These are phyloP conservation scores for Sphagnum contortum DNA, from an alignment of 225 moss, liverwort and hornwort species.

Conservation along the genomic window DNA sequence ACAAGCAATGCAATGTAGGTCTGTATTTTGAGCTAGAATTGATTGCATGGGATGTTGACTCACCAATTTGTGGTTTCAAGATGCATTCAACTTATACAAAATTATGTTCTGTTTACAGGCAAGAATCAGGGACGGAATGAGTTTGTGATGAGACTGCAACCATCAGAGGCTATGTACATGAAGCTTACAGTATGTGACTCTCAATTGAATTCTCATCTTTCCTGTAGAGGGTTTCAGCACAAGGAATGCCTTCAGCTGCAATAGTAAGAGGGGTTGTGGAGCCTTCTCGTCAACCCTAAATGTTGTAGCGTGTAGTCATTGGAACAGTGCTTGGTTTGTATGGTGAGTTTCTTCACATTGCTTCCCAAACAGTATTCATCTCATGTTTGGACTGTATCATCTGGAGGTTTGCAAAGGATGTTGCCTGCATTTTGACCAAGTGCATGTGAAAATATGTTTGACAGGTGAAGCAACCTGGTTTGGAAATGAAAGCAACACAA, in stretches of 20 bases:
- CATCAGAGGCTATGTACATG: constrained; percentile 93
- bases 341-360: background rate
- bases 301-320: no score
- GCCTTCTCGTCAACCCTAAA: no score
- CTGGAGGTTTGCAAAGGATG: no score
- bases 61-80: background rate
- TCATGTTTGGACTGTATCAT: background rate
- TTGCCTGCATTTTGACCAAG: no score
- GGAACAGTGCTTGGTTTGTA: no score
- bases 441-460: background rate
- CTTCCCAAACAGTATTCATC: background rate
- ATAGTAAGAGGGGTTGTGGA: no score
- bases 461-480: constrained; percentile 70
- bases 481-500: constrained; percentile 78
- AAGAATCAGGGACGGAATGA: constrained; percentile 82
- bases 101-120: constrained; percentile 20
- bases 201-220: background rate
- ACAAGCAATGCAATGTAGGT: background rate
- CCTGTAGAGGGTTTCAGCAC: background rate
- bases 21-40: background rate
- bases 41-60: background rate
- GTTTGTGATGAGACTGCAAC: constrained; percentile 93
- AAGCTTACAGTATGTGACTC: constrained; percentile 62
- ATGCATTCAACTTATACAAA: background rate
- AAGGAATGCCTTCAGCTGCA: no score